Percentiles rank a stretch among this genome's conserved stretches.
Conservation (phyloP, 768 basidiomycete genomes). For the Clathrus columnatus region DNA sequence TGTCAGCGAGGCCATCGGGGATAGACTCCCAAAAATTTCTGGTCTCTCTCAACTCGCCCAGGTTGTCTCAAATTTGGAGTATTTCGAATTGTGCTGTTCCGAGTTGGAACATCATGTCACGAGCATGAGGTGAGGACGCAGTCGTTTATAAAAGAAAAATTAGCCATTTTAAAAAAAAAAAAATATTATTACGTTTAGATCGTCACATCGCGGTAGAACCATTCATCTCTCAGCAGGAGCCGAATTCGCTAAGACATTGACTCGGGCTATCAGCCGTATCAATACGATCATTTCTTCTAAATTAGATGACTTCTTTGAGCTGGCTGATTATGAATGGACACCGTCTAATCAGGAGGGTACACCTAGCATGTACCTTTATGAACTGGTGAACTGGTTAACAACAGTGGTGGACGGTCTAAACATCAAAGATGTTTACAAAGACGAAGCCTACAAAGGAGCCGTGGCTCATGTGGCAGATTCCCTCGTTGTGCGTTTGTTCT, state of each 20-base stretch:
- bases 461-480: slow-evolving; percentile 82
- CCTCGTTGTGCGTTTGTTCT: slow-evolving; percentile 58
- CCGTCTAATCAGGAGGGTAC: slow-evolving; percentile 59
- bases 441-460: slow-evolving; percentile 82
- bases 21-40: slow-evolving; percentile 63
- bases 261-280: slow-evolving; percentile 65
- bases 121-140: slow-evolving; percentile 53
- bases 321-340: slow-evolving; percentile 94
- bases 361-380: slow-evolving; percentile 91
- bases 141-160: too few species aligned
- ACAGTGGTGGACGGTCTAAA: slow-evolving; percentile 88
- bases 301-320: slow-evolving; percentile 90
- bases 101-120: slow-evolving; percentile 83
- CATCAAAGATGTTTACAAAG: slow-evolving; percentile 79
- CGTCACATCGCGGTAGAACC: slow-evolving; percentile 74
- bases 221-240: slow-evolving; percentile 53
- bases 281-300: slow-evolving; percentile 80
- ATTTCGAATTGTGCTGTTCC: slow-evolving; percentile 75
- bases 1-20: slow-evolving; percentile 68
- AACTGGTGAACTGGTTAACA: slow-evolving; percentile 92
- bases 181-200: slow-evolving; percentile 34
- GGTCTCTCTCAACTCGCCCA: slow-evolving; percentile 89
- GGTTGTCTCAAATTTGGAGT: slow-evolving; percentile 86
- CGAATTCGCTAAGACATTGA: slow-evolving; percentile 63
- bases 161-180: neutral